Percentiles rank a stretch among this genome's conserved stretches.
Conservation (phyloP, 345 rosid species). For the Gynandropsis gynandra region DNA sequence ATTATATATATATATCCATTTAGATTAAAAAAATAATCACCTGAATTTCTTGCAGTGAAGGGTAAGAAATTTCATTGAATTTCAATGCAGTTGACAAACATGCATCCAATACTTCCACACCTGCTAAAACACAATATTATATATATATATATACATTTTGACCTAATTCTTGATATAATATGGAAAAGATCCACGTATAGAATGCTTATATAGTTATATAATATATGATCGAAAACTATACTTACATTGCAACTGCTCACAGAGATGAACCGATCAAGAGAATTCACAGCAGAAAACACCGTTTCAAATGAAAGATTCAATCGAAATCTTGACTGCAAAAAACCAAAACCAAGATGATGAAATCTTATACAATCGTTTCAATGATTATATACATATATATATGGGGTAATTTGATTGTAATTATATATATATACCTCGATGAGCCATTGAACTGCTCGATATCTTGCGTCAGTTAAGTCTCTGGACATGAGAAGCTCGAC, state of each 20-base stretch:
- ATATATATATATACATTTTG: not conserved
- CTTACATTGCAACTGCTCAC: conserved; percentile 41
- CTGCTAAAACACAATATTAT: conserved; percentile 20
- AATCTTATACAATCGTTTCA: too few relatives aligned
- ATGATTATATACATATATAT: too few relatives aligned
- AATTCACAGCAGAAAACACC: conserved; percentile 22
- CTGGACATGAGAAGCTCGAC: conserved; percentile 16
- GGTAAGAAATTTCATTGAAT: conserved; percentile 42
- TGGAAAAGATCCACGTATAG: too few relatives aligned
- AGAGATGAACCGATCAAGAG: conserved; percentile 16
- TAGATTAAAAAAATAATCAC: conserved; percentile 22
- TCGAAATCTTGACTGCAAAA: not conserved
- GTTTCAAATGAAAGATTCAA: conserved; percentile 19
- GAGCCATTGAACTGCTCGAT: conserved; percentile 24
- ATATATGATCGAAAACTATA: not conserved
- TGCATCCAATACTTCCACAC: conserved; percentile 67
- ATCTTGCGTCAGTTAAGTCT: conserved; percentile 17
- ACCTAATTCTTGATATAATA: too few relatives aligned
- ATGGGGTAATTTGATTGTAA: too few relatives aligned
- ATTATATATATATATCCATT: not conserved
- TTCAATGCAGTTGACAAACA: conserved; percentile 67
- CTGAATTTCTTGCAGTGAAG: conserved; percentile 53
- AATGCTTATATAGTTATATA: not conserved
- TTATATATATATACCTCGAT: conserved; percentile 17
- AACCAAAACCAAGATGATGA: not conserved